Conservation (phyloP, 768 basidiomycete species). For the Pleurotus pulmonarius region DNA sequence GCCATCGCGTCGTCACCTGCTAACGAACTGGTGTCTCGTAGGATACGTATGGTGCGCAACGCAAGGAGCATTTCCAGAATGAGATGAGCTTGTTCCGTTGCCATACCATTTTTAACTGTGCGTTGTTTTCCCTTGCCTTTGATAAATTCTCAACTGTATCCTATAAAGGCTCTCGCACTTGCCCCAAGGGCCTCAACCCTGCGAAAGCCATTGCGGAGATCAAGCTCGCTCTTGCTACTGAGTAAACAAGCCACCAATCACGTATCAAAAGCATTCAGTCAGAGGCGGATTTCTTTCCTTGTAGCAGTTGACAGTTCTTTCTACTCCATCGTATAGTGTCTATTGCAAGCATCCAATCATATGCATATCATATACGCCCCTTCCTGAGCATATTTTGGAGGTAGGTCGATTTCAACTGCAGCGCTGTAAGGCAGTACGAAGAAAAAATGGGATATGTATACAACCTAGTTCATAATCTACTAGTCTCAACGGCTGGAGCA, state of each 20-base stretch:
- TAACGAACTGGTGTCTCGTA: no score
- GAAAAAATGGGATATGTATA: no score
- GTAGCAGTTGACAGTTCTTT: not conserved
- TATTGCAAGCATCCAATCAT: no score
- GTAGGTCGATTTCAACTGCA: no score
- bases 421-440: no score
- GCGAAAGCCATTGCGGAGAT: slow-evolving; percentile 91
- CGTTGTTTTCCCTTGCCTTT: no score
- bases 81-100: slow-evolving; percentile 95
- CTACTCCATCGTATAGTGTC: not conserved
- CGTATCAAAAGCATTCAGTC: not conserved
- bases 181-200: slow-evolving; percentile 95
- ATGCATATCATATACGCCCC: no score
- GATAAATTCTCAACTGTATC: no score
- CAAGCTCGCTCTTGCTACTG: slow-evolving; percentile 83
- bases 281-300: not conserved
- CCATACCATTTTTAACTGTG: slow-evolving; percentile 99
- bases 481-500: not conserved
- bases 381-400: no score
- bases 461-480: no score
- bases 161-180: slow-evolving; percentile 94
- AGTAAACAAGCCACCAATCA: slow-evolving; percentile 31
- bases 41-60: slow-evolving; percentile 74
- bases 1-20: no score
- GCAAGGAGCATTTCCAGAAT: slow-evolving; percentile 93